phyloP scores from a whole-genome alignment of 306 rosid species.

The Lathyrus sativus region DNA sequence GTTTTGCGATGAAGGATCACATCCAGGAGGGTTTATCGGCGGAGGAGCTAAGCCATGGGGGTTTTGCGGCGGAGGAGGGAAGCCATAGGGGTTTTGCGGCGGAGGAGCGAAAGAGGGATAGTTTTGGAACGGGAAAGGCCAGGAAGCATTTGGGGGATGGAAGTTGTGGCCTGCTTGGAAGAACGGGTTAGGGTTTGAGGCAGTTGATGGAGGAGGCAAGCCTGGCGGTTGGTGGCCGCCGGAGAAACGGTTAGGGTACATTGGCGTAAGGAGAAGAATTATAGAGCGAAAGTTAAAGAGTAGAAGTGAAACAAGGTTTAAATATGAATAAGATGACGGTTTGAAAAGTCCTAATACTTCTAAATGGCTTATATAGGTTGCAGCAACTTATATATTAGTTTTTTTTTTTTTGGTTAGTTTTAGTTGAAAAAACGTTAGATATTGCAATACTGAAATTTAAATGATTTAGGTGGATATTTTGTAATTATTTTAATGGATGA shows the following conservation, averaged over 20 bases:
- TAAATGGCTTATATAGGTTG: no score
- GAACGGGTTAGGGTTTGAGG: constrained; percentile 32
- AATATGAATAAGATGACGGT: no score
- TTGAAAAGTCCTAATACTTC: no score
- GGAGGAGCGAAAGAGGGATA: neutral
- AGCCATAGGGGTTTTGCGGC: constrained; percentile 1
- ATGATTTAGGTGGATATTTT: no score
- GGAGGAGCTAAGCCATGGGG: neutral
- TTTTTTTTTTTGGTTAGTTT: no score
- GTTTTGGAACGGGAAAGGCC: constrained; percentile 28
- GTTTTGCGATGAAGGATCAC: neutral
- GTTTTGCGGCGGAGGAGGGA: constrained; percentile 1
- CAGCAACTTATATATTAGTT: no score
- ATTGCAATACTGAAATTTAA: no score
- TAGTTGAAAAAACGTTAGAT: no score
- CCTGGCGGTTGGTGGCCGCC: constrained; percentile 39
- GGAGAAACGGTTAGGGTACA: constrained; percentile 42
- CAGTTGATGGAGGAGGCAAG: constrained; percentile 19
- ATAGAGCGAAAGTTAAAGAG: neutral
- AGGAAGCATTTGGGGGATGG: constrained; percentile 39
- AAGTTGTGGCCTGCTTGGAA: constrained; percentile 33
- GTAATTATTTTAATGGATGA: no score
- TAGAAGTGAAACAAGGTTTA: no score
- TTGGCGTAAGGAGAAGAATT: constrained; percentile 9
- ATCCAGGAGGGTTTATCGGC: neutral